Percentiles rank a stretch among this genome's conserved stretches.
phyloP scores from a whole-genome alignment of 306 rosid species.

The Rubus idaeus region DNA sequence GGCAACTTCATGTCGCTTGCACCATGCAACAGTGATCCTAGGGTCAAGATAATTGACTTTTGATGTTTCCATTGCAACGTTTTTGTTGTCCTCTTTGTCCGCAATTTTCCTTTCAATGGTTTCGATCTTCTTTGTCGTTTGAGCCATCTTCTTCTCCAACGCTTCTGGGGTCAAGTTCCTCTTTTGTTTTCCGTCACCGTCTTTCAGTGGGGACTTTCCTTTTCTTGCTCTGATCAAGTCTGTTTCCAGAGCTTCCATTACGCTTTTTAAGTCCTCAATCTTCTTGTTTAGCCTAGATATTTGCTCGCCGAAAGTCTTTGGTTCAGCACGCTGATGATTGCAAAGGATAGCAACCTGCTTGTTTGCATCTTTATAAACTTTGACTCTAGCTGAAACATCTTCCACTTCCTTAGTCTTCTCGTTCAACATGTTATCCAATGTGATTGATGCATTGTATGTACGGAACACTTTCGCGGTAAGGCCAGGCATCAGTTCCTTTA shows the following conservation, averaged over 20 bases:
- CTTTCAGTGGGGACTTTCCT: slow-evolving; percentile 74
- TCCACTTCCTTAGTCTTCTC: slow-evolving; percentile 62
- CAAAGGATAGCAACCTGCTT: slow-evolving; percentile 98
- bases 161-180: slow-evolving; percentile 66
- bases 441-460: slow-evolving; percentile 89
- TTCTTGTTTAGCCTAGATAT: slow-evolving; percentile 74
- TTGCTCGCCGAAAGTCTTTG: slow-evolving; percentile 75
- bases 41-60: slow-evolving; percentile 96
- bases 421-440: slow-evolving; percentile 86
- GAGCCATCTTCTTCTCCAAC: slow-evolving; percentile 74
- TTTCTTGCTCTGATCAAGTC: slow-evolving; percentile 85
- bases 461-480: slow-evolving; percentile 95
- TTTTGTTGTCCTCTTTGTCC: slow-evolving; percentile 89
- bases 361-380: slow-evolving; percentile 74
- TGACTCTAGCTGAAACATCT: slow-evolving; percentile 67
- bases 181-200: slow-evolving; percentile 72
- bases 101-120: slow-evolving; percentile 57
- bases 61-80: slow-evolving; percentile 90
- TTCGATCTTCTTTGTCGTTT: slow-evolving; percentile 63
- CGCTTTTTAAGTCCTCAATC: slow-evolving; percentile 63
- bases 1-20: slow-evolving; percentile 96
- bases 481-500: slow-evolving; percentile 95
- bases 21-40: slow-evolving; percentile 98
- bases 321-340: slow-evolving; percentile 89
- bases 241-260: slow-evolving; percentile 67